A percentile compares a stretch with the other conserved stretches of the same genome.
Evolutionary conservation across 495 filamentous ascomycete species (phyloP).

Genomic region (Talaromyces wortmannii): DNA sequence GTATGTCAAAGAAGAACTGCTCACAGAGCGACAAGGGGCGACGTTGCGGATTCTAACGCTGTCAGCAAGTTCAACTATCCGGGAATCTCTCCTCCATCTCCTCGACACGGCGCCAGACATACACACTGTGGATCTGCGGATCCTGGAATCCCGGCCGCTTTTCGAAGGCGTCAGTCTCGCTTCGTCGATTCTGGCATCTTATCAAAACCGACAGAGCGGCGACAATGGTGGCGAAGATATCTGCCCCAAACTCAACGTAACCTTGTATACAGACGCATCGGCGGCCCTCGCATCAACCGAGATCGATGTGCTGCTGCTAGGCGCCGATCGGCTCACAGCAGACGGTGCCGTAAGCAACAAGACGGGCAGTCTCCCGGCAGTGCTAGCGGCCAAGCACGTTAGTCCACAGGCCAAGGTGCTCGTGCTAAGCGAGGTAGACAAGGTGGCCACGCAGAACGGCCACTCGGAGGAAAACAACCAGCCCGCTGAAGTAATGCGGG

Average conservation of each 20-base stretch:
- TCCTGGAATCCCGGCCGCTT: conserved; percentile 61
- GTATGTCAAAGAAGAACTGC: conserved; percentile 25
- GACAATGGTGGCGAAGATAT: background rate
- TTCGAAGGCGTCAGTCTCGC: conserved; percentile 57
- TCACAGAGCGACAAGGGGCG: conserved; percentile 10
- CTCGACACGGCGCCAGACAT: conserved; percentile 14
- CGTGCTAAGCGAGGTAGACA: conserved; percentile 52
- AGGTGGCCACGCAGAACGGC: conserved; percentile 43
- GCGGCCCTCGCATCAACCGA: conserved; percentile 40
- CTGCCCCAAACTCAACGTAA: conserved; percentile 24
- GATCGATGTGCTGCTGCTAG: conserved; percentile 50
- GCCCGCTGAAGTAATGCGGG: conserved; percentile 31
- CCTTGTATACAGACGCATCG: conserved; percentile 55
- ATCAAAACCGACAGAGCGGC: conserved; percentile 10
- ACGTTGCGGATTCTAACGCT: conserved; percentile 46
- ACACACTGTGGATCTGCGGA: conserved; percentile 40
- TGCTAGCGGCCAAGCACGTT: conserved; percentile 40
- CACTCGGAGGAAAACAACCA: conserved; percentile 41
- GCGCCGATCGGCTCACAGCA: conserved; percentile 53
- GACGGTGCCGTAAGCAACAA: conserved; percentile 60
- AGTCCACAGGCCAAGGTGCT: conserved; percentile 36
- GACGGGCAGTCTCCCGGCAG: conserved; percentile 51
- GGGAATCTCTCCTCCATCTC: conserved; percentile 28
- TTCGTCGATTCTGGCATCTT: conserved; percentile 29
- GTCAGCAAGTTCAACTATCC: conserved; percentile 56